Conservation (phyloP, 495 filamentous ascomycete genomes). For the Penicillium canariense region DNA sequence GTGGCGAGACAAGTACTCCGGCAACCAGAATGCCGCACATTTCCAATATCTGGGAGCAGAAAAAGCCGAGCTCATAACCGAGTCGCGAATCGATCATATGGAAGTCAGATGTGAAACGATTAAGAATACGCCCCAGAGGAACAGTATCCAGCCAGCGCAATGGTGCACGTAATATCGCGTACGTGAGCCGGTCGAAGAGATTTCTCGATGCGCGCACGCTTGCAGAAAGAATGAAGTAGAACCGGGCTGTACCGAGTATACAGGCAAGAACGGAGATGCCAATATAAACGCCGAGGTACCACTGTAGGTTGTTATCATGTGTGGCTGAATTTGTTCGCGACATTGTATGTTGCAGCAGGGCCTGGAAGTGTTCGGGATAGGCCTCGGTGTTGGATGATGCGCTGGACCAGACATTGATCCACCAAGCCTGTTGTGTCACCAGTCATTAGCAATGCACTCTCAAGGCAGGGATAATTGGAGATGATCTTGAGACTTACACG, state of each 20-base stretch:
- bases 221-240: constrained; percentile 52
- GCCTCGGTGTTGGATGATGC: constrained; percentile 21
- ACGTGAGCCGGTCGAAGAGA: constrained; percentile 64
- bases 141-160: constrained; percentile 80
- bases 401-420: constrained; percentile 67
- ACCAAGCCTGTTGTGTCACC: constrained; percentile 54
- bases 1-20: constrained; percentile 31
- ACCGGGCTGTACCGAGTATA: constrained; percentile 56
- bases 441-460: background rate
- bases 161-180: constrained; percentile 65
- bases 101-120: constrained; percentile 80
- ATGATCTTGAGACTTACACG: constrained; percentile 20
- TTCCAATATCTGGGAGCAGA: constrained; percentile 44
- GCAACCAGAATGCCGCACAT: constrained; percentile 35
- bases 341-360: constrained; percentile 25
- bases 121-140: constrained; percentile 72
- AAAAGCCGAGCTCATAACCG: constrained; percentile 56
- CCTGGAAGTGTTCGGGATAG: constrained; percentile 18
- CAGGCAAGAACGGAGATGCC: constrained; percentile 56
- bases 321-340: background rate
- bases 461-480: background rate
- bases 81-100: constrained; percentile 65
- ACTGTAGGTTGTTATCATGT: constrained; percentile 37
- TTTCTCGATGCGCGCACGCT: constrained; percentile 57
- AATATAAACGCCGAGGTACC: constrained; percentile 69